These are phyloP conservation scores for Epicoccum sorghinum DNA, from an alignment of 2,329 filamentous ascomycete genomes.

Conservation along the genomic window DNA sequence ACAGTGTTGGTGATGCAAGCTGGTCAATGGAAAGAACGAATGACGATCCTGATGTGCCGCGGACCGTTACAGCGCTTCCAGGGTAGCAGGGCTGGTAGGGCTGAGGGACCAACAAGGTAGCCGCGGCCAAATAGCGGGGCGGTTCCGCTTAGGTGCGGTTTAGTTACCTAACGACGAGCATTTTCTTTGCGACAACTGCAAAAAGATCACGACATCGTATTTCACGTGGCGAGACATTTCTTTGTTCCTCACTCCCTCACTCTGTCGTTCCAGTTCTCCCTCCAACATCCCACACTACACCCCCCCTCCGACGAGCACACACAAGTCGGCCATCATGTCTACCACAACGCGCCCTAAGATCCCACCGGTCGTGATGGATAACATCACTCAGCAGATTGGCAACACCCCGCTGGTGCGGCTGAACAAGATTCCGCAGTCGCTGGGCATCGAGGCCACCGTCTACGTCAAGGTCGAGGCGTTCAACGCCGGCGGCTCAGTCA, in stretches of 20 bases:
- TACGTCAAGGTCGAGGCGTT: conserved; percentile 93
- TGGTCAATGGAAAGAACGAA: too few species aligned
- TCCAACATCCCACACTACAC: background rate
- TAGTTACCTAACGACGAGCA: conserved; percentile 18
- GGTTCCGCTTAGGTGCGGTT: conserved; percentile 15
- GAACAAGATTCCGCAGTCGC: conserved; percentile 88
- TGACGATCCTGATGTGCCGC: too few species aligned
- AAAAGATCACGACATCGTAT: conserved; percentile 18
- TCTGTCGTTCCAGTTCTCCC: background rate
- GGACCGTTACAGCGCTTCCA: background rate
- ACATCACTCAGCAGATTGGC: conserved; percentile 86
- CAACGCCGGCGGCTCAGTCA: conserved; percentile 92
- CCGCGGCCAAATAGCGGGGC: conserved; percentile 17
- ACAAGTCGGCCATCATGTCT: conserved; percentile 48
- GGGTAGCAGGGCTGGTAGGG: background rate
- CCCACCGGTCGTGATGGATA: conserved; percentile 64
- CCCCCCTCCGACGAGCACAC: background rate
- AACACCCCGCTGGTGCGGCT: conserved; percentile 94
- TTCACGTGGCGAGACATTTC: conserved; percentile 12
- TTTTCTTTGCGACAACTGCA: conserved; percentile 17
- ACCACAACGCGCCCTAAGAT: conserved; percentile 56
- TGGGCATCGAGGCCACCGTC: conserved; percentile 86
- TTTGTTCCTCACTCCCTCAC: background rate
- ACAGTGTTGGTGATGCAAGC: too few species aligned
- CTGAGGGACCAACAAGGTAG: conserved; percentile 7